phyloP scores from a whole-genome alignment of 257 asterid species.

The Solanum medicagineum region DNA sequence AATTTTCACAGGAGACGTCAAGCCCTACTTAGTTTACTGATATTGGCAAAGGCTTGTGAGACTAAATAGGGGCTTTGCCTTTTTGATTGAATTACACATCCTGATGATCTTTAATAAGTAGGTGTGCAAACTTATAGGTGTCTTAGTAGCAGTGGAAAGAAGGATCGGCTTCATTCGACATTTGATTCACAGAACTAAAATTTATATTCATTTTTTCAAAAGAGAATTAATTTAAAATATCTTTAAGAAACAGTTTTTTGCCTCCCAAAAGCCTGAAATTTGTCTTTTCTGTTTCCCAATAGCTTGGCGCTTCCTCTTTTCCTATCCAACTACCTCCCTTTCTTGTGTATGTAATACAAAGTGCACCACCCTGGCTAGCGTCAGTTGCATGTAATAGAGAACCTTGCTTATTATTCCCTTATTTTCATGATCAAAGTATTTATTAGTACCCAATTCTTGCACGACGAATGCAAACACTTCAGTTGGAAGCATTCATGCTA shows the following conservation, averaged over 20 bases:
- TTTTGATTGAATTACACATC: neutral
- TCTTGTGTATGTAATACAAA: neutral
- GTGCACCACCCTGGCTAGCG: neutral
- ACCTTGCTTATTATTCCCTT: neutral
- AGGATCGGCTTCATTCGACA: neutral
- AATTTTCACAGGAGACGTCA: neutral
- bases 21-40: neutral
- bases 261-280: neutral
- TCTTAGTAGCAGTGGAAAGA: neutral
- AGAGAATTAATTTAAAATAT: neutral
- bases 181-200: neutral
- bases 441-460: neutral
- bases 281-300: neutral
- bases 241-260: neutral
- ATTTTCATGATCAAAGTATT: neutral
- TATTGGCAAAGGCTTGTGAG: neutral
- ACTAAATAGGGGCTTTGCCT: neutral
- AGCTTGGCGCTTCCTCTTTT: neutral
- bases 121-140: neutral
- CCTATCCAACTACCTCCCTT: neutral
- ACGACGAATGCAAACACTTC: neutral
- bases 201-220: neutral
- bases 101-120: neutral
- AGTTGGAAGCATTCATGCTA: neutral
- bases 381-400: neutral